phyloP scores from a whole-genome alignment of 2,329 filamentous ascomycete genomes.

The Tolypocladium nubicola region DNA sequence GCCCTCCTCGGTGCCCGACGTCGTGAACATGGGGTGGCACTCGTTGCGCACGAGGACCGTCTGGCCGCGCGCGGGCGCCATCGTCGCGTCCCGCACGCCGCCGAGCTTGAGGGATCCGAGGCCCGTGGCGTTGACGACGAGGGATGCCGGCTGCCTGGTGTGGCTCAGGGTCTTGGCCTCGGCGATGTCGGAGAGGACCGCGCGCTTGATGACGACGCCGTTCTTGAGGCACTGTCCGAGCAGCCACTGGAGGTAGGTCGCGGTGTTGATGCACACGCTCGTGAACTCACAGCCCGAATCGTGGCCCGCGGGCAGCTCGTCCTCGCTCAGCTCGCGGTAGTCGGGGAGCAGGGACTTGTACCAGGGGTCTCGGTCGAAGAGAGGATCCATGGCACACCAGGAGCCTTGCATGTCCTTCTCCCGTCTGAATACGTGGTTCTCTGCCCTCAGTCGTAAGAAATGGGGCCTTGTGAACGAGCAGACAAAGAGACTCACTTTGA shows the following conservation, averaged over 20 bases:
- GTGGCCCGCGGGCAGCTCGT: constrained; percentile 51
- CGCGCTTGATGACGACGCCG: constrained; percentile 59
- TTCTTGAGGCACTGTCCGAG: constrained; percentile 66
- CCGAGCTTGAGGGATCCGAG: constrained; percentile 65
- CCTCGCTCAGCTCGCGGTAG: constrained; percentile 49
- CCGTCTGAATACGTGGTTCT: constrained; percentile 40
- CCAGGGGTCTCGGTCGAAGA: constrained; percentile 60
- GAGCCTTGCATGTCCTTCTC: constrained; percentile 44
- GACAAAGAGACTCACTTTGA: constrained; percentile 38
- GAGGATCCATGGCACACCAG: constrained; percentile 42
- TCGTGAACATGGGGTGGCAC: constrained; percentile 55
- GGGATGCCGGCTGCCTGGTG: constrained; percentile 45
- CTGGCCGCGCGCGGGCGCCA: constrained; percentile 74
- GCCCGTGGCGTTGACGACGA: constrained; percentile 80
- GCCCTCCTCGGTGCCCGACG: constrained; percentile 65
- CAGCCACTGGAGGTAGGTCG: constrained; percentile 80
- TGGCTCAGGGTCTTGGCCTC: constrained; percentile 49
- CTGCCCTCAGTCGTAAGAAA: constrained; percentile 17
- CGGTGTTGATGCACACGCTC: constrained; percentile 84
- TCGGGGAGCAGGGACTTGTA: constrained; percentile 62
- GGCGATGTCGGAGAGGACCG: constrained; percentile 54
- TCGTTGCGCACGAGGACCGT: constrained; percentile 76
- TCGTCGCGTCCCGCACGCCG: constrained; percentile 64
- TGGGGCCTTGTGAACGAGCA: background rate
- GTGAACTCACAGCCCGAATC: constrained; percentile 68